Conservation (phyloP, 306 rosid species). For the Cucumis cinereus region DNA sequence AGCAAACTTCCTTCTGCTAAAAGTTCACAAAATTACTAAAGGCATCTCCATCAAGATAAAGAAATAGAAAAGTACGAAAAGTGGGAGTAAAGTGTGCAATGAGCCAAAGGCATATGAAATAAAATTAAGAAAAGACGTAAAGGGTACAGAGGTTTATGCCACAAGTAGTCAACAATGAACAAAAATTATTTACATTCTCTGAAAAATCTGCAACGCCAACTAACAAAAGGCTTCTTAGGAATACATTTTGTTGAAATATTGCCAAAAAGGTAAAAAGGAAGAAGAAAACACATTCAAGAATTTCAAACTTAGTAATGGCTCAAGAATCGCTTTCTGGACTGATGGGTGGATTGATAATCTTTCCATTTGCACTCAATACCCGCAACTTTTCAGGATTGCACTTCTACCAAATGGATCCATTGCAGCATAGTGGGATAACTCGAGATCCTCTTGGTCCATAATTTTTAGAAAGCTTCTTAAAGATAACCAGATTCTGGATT, state of each 20-base stretch:
- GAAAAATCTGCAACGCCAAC: neutral
- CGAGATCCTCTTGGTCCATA: too few species aligned
- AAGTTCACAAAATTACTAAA: neutral
- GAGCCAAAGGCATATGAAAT: neutral
- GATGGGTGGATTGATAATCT: too few species aligned
- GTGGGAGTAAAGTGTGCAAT: neutral
- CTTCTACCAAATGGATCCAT: too few species aligned
- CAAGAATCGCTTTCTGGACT: too few species aligned
- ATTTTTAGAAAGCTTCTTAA: too few species aligned
- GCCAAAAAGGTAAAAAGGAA: neutral
- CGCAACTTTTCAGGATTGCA: too few species aligned
- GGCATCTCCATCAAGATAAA: neutral
- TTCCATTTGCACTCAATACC: too few species aligned
- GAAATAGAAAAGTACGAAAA: neutral
- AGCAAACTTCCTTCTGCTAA: neutral
- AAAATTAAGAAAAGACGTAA: neutral
- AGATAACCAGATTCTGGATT: too few species aligned
- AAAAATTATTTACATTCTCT: neutral
- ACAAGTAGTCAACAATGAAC: neutral
- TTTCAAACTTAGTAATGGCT: too few species aligned
- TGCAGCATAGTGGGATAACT: too few species aligned
- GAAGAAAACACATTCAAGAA: neutral
- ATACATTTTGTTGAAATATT: neutral
- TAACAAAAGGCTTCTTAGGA: neutral
- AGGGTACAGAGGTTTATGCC: neutral